Base-by-base conservation (phyloP, 495 filamentous ascomycete species). In the Tuber microsphaerosporum region DNA sequence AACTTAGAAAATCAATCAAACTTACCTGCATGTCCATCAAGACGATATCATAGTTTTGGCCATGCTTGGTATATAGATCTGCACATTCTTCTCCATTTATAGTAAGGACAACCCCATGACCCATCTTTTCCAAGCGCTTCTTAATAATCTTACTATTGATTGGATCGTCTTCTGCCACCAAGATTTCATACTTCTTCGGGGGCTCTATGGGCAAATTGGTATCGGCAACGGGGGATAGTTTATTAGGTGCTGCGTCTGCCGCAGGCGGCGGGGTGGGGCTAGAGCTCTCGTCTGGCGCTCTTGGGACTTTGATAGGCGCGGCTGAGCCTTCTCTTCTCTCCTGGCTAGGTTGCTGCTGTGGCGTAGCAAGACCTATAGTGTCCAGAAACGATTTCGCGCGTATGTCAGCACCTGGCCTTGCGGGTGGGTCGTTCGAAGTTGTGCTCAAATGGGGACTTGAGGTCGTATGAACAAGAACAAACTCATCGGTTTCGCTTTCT, bases 21-120 rank as follows among this genome's bases (percentile, higher is more conserved):
- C 87, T 81, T 80, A 93, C 93, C 87, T 97, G 94, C 85, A 97
- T 93, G 81, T 98, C 94, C 94, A 98, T 98, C 81, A 98, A 86
- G 26, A 98, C 86, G n/a, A 94, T 90, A 83, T 98, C 94, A 79
- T 91, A 96, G 69, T 88, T 87, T 41, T 73, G 44, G 3, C 78
- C 75, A 19, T 61, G 46, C 34, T 91, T 89, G 41, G 83, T 85
- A 81, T 92, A 94, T 9, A 88, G 85, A 69, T 86, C 86, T 0
- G 92, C 92, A 80, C 94, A 98, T 76, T 94, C 93, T 82, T 97
- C 90, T 2, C 94, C 94, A 80, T 98, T 97, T 26, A 91, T 85
- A 0, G 93, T 94, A 65, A 93, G 84, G 20, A 86, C 83, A 0
- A 96, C 91, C 22, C 87, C 85, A 80, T 97, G 92, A 0, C 93